phyloP scores from a whole-genome alignment of 2,329 filamentous ascomycete genomes.

The Trichoderma pleuroti region DNA sequence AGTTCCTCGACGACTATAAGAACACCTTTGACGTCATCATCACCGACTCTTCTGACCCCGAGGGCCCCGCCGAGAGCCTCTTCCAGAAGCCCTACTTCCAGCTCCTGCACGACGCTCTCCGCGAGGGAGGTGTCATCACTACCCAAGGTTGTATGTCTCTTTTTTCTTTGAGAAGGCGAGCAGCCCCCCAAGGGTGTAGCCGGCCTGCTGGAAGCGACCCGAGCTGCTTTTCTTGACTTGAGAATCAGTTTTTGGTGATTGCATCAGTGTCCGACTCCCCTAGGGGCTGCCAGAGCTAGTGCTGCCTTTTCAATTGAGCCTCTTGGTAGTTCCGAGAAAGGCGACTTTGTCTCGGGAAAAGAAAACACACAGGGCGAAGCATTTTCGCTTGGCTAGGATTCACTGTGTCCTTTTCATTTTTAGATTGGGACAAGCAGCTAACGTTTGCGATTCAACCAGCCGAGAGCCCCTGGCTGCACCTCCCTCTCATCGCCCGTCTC shows the following conservation, averaged over 20 bases:
- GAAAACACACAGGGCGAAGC: not conserved
- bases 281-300: constrained; percentile 38
- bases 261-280: constrained; percentile 24
- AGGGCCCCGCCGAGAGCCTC: constrained; percentile 90
- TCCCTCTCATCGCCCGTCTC: constrained; percentile 86
- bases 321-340: constrained; percentile 36
- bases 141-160: constrained; percentile 99
- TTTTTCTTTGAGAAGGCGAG: constrained; percentile 50
- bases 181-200: constrained; percentile 32
- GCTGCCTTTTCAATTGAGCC: constrained; percentile 36
- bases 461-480: constrained; percentile 99
- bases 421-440: not conserved
- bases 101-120: constrained; percentile 83
- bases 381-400: not conserved
- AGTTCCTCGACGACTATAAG: constrained; percentile 95
- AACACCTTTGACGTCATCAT: constrained; percentile 99
- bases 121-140: constrained; percentile 95
- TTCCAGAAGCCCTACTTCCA: constrained; percentile 99
- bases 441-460: constrained; percentile 50
- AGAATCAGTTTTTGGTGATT: not conserved
- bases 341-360: not conserved
- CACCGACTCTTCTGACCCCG: constrained; percentile 96
- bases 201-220: constrained; percentile 24
- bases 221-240: constrained; percentile 3
- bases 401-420: not conserved